A percentile compares a stretch with the other conserved stretches of the same genome.
phyloP scores from a whole-genome alignment of 1,284 basidiomycete species.

The Hypsizygus ulmarius region DNA sequence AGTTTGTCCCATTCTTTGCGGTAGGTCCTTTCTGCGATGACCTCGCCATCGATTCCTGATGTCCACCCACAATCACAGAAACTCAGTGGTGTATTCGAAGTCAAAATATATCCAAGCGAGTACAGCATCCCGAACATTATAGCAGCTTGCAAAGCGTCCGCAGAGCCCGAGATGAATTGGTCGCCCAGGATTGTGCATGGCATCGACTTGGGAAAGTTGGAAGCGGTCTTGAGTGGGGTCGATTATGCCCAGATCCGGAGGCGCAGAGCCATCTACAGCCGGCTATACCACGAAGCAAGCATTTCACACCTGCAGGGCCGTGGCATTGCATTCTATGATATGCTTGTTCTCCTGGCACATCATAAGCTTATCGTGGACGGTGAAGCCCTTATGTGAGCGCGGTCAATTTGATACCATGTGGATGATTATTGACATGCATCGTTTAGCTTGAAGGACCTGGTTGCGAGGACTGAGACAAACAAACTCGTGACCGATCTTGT shows the following conservation, averaged over 20 bases:
- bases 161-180: conserved; percentile 28
- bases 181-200: conserved; percentile 42
- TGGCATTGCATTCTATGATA: conserved; percentile 90
- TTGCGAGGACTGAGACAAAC: conserved; percentile 73
- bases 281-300: conserved; percentile 84
- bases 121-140: conserved; percentile 62
- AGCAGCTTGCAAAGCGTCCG: conserved; percentile 40
- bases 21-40: conserved; percentile 44
- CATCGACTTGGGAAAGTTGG: conserved; percentile 66
- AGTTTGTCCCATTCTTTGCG: conserved; percentile 80
- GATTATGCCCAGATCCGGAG: conserved; percentile 64
- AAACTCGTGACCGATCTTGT: conserved; percentile 80
- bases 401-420: neutral
- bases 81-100: conserved; percentile 81
- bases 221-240: conserved; percentile 56
- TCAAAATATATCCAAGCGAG: conserved; percentile 76
- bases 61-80: conserved; percentile 41
- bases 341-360: conserved; percentile 88
- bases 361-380: conserved; percentile 91
- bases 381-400: conserved; percentile 77
- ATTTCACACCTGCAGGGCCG: conserved; percentile 68
- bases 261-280: conserved; percentile 68
- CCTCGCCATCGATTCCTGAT: conserved; percentile 4
- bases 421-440: neutral
- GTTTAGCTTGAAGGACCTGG: conserved; percentile 76